A percentile compares a stretch with the other conserved stretches of the same genome.
Conservation (phyloP, 257 asterid genomes). For the Primulina huaijiensis region DNA sequence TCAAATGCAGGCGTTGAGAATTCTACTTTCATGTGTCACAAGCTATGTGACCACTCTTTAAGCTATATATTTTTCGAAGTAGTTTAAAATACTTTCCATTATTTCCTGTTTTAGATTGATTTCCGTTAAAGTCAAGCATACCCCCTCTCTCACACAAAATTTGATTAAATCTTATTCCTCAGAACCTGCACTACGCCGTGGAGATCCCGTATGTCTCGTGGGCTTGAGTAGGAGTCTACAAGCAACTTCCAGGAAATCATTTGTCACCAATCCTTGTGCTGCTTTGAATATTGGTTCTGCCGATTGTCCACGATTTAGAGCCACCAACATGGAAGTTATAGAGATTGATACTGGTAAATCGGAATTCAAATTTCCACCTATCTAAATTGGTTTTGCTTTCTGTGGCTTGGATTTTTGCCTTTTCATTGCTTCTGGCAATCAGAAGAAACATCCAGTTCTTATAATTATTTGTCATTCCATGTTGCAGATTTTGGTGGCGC, state of each 20-base stretch:
- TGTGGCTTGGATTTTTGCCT: constrained; percentile 17
- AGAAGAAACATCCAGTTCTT: constrained; percentile 19
- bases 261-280: constrained; percentile 91
- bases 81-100: neutral
- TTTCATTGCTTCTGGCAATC: constrained; percentile 5
- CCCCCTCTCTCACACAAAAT: constrained; percentile 21
- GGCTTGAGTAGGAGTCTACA: constrained; percentile 92
- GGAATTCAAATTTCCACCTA: constrained; percentile 1
- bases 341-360: constrained; percentile 90
- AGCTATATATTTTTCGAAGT: neutral
- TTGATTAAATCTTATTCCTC: constrained; percentile 25
- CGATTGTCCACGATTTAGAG: constrained; percentile 92
- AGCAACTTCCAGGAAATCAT: constrained; percentile 92
- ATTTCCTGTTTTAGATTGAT: constrained; percentile 23
- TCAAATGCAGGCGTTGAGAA: neutral
- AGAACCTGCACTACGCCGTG: constrained; percentile 94
- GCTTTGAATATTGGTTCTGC: constrained; percentile 89
- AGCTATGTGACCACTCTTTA: neutral
- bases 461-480: constrained; percentile 23
- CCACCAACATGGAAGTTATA: constrained; percentile 96
- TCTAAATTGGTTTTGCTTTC: constrained; percentile 5
- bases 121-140: constrained; percentile 3
- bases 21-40: constrained; percentile 3
- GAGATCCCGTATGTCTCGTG: constrained; percentile 95
- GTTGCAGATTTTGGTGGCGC: constrained; percentile 87